phyloP scores from a whole-genome alignment of 1,284 basidiomycete species.

The Apiotrichum veenhuisii region DNA sequence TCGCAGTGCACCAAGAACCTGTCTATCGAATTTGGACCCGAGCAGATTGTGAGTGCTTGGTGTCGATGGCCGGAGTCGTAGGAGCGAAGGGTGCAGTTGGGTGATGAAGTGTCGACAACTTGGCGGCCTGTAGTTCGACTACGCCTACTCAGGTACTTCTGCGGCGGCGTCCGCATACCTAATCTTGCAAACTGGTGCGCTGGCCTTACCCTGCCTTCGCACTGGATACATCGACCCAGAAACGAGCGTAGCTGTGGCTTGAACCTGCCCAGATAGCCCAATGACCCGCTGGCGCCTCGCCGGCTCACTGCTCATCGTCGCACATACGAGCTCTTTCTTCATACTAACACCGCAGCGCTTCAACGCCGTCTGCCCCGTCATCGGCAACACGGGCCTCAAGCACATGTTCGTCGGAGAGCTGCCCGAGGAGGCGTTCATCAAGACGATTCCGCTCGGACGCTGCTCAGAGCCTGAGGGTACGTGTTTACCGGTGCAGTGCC shows the following conservation, averaged over 20 bases:
- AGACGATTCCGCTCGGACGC: slow-evolving; percentile 16
- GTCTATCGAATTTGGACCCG: slow-evolving; percentile 15
- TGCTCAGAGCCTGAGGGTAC: slow-evolving; percentile 18
- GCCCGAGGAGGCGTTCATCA: slow-evolving; percentile 14
- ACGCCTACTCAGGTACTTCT: too few relatives aligned
- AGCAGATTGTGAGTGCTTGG: slow-evolving; percentile 13
- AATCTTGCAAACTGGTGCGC: too few relatives aligned
- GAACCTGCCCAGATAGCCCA: too few relatives aligned
- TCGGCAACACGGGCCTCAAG: slow-evolving; percentile 20
- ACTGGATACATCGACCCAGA: too few relatives aligned
- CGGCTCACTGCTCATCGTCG: too few relatives aligned
- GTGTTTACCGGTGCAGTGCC: neutral
- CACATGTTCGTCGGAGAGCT: slow-evolving; percentile 17
- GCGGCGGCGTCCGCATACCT: too few relatives aligned
- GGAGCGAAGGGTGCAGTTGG: neutral
- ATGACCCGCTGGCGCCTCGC: too few relatives aligned
- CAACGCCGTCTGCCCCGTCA: slow-evolving; percentile 21
- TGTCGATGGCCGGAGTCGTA: too few relatives aligned
- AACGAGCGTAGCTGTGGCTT: too few relatives aligned
- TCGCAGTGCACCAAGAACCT: slow-evolving; percentile 13
- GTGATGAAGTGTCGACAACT: neutral
- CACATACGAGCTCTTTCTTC: too few relatives aligned
- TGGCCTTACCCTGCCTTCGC: too few relatives aligned
- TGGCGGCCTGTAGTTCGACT: too few relatives aligned
- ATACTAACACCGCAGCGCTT: slow-evolving; percentile 20